Base-by-base conservation (phyloP, 192 early-diverging fungal species). In the Rhizophlyctis rosea region DNA sequence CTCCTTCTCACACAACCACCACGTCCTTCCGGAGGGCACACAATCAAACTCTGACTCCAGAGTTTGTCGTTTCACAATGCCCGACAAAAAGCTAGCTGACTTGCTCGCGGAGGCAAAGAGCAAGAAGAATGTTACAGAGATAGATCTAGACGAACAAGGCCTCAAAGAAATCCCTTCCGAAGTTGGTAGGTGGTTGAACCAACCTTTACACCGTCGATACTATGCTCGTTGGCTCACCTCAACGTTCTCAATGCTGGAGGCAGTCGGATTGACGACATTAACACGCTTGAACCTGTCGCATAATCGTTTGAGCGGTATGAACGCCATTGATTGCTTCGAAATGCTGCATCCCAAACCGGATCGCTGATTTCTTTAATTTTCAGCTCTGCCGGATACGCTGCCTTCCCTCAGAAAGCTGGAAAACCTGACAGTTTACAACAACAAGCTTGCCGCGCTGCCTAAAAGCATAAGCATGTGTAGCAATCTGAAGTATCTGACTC, bases 391-490 rank as follows among this genome's bases (percentile, higher is more conserved):
- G 5, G 67, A 72, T 7, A 53, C 61, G 7, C 48, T 76, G 16
- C 27, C 50, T 2, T 34, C 28, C n/a, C 65, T 73, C n/a, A 30
- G 28, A 7, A 59, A 62, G 3, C 63, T 78, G n/a, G 76, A 78
- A 36, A 67, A 32, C 5, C 33, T 75, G 25, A 51, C 67, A 7
- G 47, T 78, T 9, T 78, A 56, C 54, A 62, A 57, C 23, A 79
- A 79, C 64, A 68, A 72, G 63, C 47, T 79, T 2, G 54, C 48
- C 4, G 58, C 64, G 49, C 39, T 79, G 47, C 71, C 77, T 3
- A 39, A 55, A 36, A 44, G 34, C 3, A 70, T 79, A 24, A 67
- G 23, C 25, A 28, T 36, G 33, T 29, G 74, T 1, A 27, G 50
- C 0, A 34, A 16, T 13, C 55, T 72, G 39, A 75, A 75, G 44